Base-by-base conservation (phyloP, 768 basidiomycete species). In the Cystobasidiopsis lactophilus region DNA sequence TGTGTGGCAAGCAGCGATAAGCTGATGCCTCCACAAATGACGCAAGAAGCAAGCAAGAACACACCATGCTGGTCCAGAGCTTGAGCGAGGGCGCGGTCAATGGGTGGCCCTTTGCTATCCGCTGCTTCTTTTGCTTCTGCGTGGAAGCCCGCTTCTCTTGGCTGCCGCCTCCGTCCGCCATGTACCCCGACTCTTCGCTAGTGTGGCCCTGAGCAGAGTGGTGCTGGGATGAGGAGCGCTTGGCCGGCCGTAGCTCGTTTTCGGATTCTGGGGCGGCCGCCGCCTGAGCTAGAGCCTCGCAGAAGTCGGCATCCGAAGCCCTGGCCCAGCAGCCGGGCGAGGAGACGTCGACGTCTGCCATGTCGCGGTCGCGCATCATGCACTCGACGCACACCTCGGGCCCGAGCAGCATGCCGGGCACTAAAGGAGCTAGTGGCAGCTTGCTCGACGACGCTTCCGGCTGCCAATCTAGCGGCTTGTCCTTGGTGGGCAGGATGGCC, bases 311-410 rank as follows among this genome's bases (percentile, higher is more conserved):
- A 63, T 98, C 91, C 63, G 85, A 88, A 57, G 80, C 80, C 37
- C 93, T 74, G 0, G 83, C 85, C 93, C 93, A 98, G 7, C 82
- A 74, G 1, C 86, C 85, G 10, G 79, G 77, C 27, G 78, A 76
- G 2, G 78, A 75, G 21, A 93, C 93, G 65, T 83, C 75, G 24
- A 98, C 85, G 65, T 93, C 89, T 9, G 80, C 85, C 82, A 98
- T 85, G 65, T 98, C 93, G 63, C 91, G 77, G 66, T 98, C 93
- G 30, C 93, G 79, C 89, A 96, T 96, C 53, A 93, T 81, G 64
- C 93, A 98, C 66, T 96, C 93, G 33, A 93, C 72, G 60, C 91
- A 98, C 29, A 95, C 70, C 65, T 96, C n/a, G n/a, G n/a, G n/a
- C n/a, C n/a, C n/a, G n/a, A n/a, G n/a, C n/a, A n/a, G n/a, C n/a